phyloP scores from a whole-genome alignment of 2,329 filamentous ascomycete species.

The Blumeria graminis region DNA sequence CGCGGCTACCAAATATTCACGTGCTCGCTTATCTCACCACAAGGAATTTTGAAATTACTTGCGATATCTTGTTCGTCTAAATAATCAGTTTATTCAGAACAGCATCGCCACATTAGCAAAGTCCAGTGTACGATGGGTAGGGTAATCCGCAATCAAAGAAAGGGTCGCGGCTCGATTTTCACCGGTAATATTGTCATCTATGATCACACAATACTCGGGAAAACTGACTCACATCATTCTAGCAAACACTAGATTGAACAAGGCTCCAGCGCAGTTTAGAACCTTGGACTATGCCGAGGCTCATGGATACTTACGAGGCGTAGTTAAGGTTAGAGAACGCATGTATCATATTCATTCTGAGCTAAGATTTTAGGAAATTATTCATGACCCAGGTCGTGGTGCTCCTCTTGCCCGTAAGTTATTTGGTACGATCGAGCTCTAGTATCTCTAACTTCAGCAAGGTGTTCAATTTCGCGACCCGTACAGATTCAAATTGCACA shows the following conservation, averaged over 20 bases:
- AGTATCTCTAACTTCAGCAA: neutral
- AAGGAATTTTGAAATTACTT: too few relatives aligned
- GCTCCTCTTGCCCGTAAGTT: conserved; percentile 82
- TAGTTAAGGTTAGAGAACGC: conserved; percentile 38
- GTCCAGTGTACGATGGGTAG: conserved; percentile 14
- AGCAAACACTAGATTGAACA: conserved; percentile 75
- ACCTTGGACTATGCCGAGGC: conserved; percentile 89
- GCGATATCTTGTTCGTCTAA: too few relatives aligned
- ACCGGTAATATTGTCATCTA: conserved; percentile 13
- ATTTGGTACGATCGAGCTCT: neutral
- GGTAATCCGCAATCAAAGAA: conserved; percentile 57
- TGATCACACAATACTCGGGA: neutral
- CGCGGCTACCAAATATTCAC: too few relatives aligned
- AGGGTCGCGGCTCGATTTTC: conserved; percentile 55
- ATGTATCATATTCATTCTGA: conserved; percentile 19
- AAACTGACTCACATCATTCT: neutral
- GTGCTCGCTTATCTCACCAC: too few relatives aligned
- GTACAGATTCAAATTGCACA: conserved; percentile 93
- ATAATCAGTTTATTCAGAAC: too few relatives aligned
- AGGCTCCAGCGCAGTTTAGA: conserved; percentile 87
- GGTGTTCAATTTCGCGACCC: conserved; percentile 63
- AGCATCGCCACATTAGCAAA: too few relatives aligned
- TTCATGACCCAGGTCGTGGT: conserved; percentile 92
- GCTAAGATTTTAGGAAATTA: conserved; percentile 49
- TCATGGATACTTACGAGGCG: conserved; percentile 91